Conservation (phyloP, 495 filamentous ascomycete species). For the Chaetomium tenue region DNA sequence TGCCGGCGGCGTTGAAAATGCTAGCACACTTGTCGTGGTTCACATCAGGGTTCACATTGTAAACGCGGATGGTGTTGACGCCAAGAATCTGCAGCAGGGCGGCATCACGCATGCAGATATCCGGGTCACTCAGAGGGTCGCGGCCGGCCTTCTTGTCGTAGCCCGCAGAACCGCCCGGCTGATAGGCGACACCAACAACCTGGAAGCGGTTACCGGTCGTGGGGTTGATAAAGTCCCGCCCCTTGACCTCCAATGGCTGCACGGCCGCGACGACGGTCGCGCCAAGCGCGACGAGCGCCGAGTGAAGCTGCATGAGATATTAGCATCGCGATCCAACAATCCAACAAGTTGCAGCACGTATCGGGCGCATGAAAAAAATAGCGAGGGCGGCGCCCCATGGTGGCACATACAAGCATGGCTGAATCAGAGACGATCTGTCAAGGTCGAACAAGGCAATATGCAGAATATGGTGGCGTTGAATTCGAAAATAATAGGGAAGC, state of each 20-base stretch:
- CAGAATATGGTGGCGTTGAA: neutral
- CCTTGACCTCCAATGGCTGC: slow-evolving; percentile 67
- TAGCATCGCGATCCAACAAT: neutral
- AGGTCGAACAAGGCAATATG: neutral
- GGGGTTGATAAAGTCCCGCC: slow-evolving; percentile 79
- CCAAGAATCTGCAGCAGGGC: slow-evolving; percentile 83
- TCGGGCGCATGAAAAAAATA: no score
- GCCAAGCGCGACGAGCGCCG: slow-evolving; percentile 47
- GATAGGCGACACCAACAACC: slow-evolving; percentile 90
- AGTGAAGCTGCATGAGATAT: slow-evolving; percentile 33
- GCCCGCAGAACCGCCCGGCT: slow-evolving; percentile 83
- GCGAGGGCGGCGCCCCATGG: no score
- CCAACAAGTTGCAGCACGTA: no score
- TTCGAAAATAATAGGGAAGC: neutral
- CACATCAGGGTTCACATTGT: slow-evolving; percentile 80
- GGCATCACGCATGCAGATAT: slow-evolving; percentile 82
- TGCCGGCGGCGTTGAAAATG: slow-evolving; percentile 77
- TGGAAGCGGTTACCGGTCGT: slow-evolving; percentile 77
- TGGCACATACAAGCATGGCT: slow-evolving; percentile 20
- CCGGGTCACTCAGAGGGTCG: slow-evolving; percentile 75
- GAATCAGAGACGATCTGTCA: neutral
- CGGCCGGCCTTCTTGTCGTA: slow-evolving; percentile 59
- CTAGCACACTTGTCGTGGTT: slow-evolving; percentile 88
- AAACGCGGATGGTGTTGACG: slow-evolving; percentile 87
- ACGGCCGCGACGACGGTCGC: slow-evolving; percentile 63